Evolutionary conservation across 768 basidiomycete genomes (phyloP).

Genomic region (Hortiboletus campestris): DNA sequence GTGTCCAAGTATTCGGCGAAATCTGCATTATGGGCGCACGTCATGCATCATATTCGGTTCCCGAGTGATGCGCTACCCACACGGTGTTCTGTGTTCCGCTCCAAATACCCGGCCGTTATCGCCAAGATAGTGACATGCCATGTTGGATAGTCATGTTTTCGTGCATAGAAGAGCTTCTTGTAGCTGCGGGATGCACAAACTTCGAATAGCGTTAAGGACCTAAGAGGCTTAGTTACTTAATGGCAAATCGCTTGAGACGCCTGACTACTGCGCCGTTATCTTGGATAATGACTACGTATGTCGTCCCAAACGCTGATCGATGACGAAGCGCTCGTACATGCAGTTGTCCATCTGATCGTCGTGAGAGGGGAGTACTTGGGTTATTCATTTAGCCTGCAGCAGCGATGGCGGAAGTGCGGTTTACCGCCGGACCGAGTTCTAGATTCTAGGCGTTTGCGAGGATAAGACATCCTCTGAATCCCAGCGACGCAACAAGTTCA

Average conservation of each 20-base stretch:
- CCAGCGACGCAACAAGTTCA: not conserved
- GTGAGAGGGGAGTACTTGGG: not conserved
- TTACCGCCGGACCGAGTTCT: not conserved
- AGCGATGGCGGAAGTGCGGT: not conserved
- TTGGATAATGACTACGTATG: not conserved
- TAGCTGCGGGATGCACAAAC: not conserved
- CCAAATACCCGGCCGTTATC: not conserved
- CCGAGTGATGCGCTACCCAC: not conserved
- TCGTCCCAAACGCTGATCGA: not conserved
- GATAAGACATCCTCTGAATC: not conserved
- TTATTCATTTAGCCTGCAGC: not conserved
- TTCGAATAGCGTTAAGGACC: too few species aligned
- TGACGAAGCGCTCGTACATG: not conserved
- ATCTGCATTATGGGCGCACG: not conserved
- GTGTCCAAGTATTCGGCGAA: not conserved
- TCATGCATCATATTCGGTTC: not conserved
- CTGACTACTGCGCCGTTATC: not conserved
- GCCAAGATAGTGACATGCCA: not conserved
- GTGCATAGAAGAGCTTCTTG: not conserved
- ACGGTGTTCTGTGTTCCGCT: not conserved
- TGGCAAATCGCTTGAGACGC: not conserved
- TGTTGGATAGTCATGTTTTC: not conserved
- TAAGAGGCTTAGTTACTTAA: not conserved
- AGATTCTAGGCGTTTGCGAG: not conserved
- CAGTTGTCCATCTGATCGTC: constrained; percentile 4